Evolutionary conservation across 2,329 filamentous ascomycete species (phyloP), one percentile per base, ranked within the genome.

Genomic region (Phaeoacremonium minimum): DNA sequence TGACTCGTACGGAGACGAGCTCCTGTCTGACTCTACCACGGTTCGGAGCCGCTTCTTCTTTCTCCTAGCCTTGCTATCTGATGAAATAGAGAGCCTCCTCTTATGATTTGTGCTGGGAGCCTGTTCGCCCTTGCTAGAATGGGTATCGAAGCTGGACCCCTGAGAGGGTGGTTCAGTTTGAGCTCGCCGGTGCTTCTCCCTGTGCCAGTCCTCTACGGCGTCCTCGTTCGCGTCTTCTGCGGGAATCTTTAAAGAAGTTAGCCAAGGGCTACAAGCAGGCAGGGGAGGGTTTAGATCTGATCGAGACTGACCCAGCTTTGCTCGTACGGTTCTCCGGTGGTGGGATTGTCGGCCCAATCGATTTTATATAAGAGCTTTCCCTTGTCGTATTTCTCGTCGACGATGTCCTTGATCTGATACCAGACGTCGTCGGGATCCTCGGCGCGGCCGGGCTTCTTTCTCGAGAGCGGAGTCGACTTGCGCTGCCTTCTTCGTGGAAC

Each of bases 301-400:
- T 4, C 18, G 16, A 18, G 11, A 45, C 56, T 20, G 62, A 71
- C 75, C 78, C 78, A 82, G 32, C 58, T 70, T 8, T 67, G 68
- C 4, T 55, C 38, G 49, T 69, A 80, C 2, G 44, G 41, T 42
- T 67, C 51, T 14, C 71, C 73, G 28, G 72, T 75, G 3, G 46
- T 41, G n/a, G 63, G 56, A 47, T 79, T 57, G 40, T 71, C 66
- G 32, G 63, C 67, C 78, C 78, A 82, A 48, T 78, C 68, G 36
- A 82, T 67, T 4, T 63, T 50, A 45, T 79, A 83, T n/a, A 61
- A 43, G 9, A 50, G 50, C 16, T 48, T 49, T 9, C 59, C 51
- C 18, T 46, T 38, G 15, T 47, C 37, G 5, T 20, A 12, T 40
- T 56, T 62, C 53, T 67, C 62, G 34, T 52, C 52, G 11, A 66